Conservation (phyloP, 2,329 filamentous ascomycete genomes). For the Helotiales sp. region DNA sequence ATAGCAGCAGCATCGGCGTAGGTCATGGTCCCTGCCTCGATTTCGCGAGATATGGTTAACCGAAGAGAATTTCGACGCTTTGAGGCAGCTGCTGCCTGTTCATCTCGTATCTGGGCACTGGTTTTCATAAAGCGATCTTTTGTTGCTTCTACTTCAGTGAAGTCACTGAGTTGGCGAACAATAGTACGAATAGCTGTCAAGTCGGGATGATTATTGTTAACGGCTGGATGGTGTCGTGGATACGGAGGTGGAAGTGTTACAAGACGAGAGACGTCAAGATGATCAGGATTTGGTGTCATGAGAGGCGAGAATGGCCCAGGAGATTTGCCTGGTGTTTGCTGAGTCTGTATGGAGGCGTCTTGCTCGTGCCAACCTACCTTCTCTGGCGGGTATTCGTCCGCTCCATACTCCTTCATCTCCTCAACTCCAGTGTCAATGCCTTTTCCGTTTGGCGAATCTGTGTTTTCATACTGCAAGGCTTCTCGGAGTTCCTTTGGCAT, state of each 20-base stretch:
- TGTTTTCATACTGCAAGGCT: conserved; percentile 64
- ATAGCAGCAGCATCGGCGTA: conserved; percentile 82
- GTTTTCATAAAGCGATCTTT: conserved; percentile 61
- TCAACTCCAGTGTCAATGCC: conserved; percentile 33
- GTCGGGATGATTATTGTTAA: conserved; percentile 94
- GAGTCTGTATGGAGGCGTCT: conserved; percentile 31
- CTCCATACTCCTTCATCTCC: conserved; percentile 27
- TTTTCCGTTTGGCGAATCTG: conserved; percentile 23
- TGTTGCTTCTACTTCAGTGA: conserved; percentile 69
- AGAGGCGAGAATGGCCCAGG: conserved; percentile 37
- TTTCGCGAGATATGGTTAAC: conserved; percentile 74
- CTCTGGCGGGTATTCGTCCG: conserved; percentile 63
- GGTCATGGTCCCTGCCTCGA: conserved; percentile 74
- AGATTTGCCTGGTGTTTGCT: conserved; percentile 25
- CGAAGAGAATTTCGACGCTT: conserved; percentile 65
- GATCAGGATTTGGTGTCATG: conserved; percentile 49
- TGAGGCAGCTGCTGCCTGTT: conserved; percentile 49
- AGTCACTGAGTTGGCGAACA: conserved; percentile 72
- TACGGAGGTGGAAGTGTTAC: conserved; percentile 93
- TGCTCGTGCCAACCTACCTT: conserved; percentile 57
- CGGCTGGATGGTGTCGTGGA: conserved; percentile 89
- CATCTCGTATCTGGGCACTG: conserved; percentile 58
- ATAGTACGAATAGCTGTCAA: conserved; percentile 74
- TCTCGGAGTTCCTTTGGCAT: conserved; percentile 75
- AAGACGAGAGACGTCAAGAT: conserved; percentile 84